phyloP scores from a whole-genome alignment of 768 basidiomycete species.

The Austroboletus eburneus region DNA sequence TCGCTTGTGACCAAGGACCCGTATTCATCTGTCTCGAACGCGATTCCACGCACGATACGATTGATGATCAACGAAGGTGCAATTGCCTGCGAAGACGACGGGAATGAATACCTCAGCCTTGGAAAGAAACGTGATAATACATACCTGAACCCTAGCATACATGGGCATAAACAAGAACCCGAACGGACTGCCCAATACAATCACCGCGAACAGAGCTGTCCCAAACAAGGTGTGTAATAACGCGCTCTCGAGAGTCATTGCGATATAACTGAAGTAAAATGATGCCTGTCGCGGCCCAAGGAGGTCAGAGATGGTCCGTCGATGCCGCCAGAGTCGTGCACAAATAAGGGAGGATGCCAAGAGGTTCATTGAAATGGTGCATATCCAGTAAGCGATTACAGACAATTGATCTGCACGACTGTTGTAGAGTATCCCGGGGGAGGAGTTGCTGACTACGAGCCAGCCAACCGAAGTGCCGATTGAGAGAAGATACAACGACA shows the following conservation, averaged over 20 bases:
- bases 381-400: constrained; percentile 6
- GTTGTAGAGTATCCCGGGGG: not conserved
- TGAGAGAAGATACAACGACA: constrained; percentile 14
- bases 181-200: constrained; percentile 20
- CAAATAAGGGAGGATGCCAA: constrained; percentile 14
- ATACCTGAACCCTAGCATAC: constrained; percentile 17
- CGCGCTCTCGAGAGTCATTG: too few relatives aligned
- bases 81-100: not conserved
- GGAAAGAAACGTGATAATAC: not conserved
- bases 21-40: too few relatives aligned
- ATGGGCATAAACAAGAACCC: constrained; percentile 20
- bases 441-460: constrained; percentile 2
- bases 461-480: constrained; percentile 16
- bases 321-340: constrained; percentile 14
- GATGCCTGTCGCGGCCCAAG: constrained; percentile 11
- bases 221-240: constrained; percentile 13
- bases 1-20: too few relatives aligned
- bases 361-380: constrained; percentile 13
- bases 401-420: not conserved
- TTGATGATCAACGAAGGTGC: not conserved
- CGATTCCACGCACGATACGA: not conserved
- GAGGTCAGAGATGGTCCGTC: constrained; percentile 5
- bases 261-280: too few relatives aligned
- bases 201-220: constrained; percentile 9
- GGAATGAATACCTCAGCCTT: not conserved